Percentiles rank a stretch among this genome's conserved stretches.
phyloP scores from a whole-genome alignment of 371 early-diverging fungal genomes.

The Coemansia sp. region DNA sequence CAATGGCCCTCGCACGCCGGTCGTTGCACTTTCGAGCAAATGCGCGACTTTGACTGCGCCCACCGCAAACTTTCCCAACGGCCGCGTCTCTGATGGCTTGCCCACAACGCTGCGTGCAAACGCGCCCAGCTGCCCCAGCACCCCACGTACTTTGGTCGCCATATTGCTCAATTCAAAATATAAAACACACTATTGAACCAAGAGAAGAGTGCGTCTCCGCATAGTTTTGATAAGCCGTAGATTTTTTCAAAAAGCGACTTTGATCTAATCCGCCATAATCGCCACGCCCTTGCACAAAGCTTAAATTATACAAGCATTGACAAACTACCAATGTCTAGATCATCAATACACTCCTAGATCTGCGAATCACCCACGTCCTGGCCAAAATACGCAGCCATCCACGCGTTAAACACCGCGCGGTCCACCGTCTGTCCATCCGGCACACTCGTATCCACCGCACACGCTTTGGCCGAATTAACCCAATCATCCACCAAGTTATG shows the following conservation, averaged over 20 bases:
- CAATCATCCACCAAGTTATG: slow-evolving; percentile 40
- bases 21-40: slow-evolving; percentile 36
- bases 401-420: slow-evolving; percentile 18
- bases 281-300: no score
- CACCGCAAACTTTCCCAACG: slow-evolving; percentile 46
- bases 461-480: slow-evolving; percentile 30
- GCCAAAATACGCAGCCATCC: slow-evolving; percentile 24
- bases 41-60: slow-evolving; percentile 42
- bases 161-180: slow-evolving; percentile 10
- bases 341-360: no score
- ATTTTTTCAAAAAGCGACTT: not conserved
- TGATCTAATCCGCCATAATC: not conserved
- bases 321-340: no score
- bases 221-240: not conserved
- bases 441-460: slow-evolving; percentile 6
- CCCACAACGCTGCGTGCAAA: slow-evolving; percentile 28
- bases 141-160: slow-evolving; percentile 34
- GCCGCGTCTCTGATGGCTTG: slow-evolving; percentile 40
- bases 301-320: no score
- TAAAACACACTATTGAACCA: not conserved
- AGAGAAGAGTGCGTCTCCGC: not conserved
- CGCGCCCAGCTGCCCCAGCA: slow-evolving; percentile 37
- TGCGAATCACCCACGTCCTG: not conserved
- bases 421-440: slow-evolving; percentile 17
- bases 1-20: slow-evolving; percentile 33